Conservation (phyloP, 768 basidiomycete genomes). For the Leccinum rimulosum region DNA sequence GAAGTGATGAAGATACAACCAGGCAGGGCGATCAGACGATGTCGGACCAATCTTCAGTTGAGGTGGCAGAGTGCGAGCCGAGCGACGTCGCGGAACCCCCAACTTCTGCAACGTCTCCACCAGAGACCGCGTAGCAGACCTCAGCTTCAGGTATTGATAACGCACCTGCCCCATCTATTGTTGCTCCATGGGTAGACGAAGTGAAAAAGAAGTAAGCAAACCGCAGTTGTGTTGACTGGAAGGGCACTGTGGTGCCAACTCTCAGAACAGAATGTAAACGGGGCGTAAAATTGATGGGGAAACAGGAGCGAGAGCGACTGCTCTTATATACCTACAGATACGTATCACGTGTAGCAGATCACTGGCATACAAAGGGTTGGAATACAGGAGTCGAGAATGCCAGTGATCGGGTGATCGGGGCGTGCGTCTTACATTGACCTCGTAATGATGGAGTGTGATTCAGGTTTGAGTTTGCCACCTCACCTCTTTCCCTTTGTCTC, state of each 20-base stretch:
- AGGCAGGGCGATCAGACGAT: conserved; percentile 9
- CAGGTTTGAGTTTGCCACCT: conserved; percentile 40
- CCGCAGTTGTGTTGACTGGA: neutral
- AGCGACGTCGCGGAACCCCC: neutral
- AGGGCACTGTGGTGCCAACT: no score
- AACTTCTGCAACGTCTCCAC: neutral
- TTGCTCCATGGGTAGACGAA: conserved; percentile 15
- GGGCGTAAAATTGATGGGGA: no score
- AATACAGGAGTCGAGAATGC: no score
- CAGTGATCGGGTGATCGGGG: no score
- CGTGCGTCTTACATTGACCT: neutral
- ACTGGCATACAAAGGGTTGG: no score
- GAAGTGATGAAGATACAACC: conserved; percentile 16
- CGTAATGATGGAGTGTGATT: conserved; percentile 5
- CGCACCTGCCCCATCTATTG: conserved; percentile 7
- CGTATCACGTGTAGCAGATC: no score
- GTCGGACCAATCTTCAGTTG: conserved; percentile 2
- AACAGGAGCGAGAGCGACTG: no score
- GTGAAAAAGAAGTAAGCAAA: conserved; percentile 25
- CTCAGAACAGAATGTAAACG: no score
- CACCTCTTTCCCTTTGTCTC: conserved; percentile 44
- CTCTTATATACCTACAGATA: no score
- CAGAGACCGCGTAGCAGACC: conserved; percentile 11
- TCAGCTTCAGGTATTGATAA: conserved; percentile 4
- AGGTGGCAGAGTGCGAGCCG: conserved; percentile 1